Evolutionary conservation across 257 asterid genomes (phyloP).

Genomic region (Osmanthus fragrans): DNA sequence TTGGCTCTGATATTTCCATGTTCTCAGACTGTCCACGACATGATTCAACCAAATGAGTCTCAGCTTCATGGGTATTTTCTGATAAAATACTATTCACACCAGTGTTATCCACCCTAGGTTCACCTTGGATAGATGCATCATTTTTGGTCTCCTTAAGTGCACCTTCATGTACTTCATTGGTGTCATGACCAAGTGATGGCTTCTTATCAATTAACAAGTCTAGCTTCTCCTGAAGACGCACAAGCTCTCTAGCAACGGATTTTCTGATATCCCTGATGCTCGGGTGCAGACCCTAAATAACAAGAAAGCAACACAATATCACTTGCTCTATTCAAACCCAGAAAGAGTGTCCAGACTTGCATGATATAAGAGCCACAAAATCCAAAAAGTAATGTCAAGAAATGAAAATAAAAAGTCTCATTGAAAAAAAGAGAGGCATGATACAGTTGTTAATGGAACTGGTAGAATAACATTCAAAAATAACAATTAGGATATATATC

Average conservation of each 20-base stretch:
- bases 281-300: constrained; percentile 61
- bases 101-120: background rate
- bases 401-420: too few species aligned
- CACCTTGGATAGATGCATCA: constrained; percentile 5
- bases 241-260: constrained; percentile 68
- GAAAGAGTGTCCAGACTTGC: background rate
- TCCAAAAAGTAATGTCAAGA: background rate
- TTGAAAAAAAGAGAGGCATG: too few species aligned
- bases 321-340: background rate
- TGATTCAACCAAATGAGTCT: constrained; percentile 10
- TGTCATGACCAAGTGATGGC: constrained; percentile 13
- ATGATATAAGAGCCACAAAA: background rate
- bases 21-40: constrained; percentile 14
- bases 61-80: constrained; percentile 5
- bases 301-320: background rate
- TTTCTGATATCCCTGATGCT: constrained; percentile 60
- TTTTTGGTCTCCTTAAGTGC: background rate
- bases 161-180: background rate
- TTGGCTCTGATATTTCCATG: constrained; percentile 17
- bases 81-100: constrained; percentile 2
- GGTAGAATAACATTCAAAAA: background rate
- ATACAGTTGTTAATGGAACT: background rate
- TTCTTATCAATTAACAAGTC: constrained; percentile 34
- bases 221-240: constrained; percentile 66
- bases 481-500: background rate